Evolutionary conservation across 1,284 basidiomycete species (phyloP), one percentile per base, ranked within the genome.

Genomic region (Gymnopus androsaceus): DNA sequence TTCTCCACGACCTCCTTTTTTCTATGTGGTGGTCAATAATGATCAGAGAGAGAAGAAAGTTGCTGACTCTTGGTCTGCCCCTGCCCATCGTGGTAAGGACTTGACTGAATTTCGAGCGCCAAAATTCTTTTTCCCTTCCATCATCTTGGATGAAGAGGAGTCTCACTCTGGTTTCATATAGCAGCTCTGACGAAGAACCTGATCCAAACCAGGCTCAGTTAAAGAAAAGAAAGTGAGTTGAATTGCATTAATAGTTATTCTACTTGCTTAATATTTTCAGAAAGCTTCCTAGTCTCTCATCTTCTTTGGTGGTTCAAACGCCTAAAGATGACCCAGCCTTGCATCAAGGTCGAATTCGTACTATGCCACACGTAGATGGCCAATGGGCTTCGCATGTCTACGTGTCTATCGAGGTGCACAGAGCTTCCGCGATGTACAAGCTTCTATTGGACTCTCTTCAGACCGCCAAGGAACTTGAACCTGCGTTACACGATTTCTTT

Each of bases 291-390:
- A 58, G 74, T 30, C 73, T 90, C 14, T 73, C 85, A 0, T 60
- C 77, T 9, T 75, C 79, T 31, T 66, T 90, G 40, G 63, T 72
- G 3, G 64, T 75, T 6, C 65, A 76, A 28, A 63, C 62, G 0
- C 87, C 84, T 0, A 63, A 79, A 7, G 87, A 91, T 65, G 71
- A 89, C 62, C 90, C 91, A 2, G 71, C 81, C 4, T 71, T 82
- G 9, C 91, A 94, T 66, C 90, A 92, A 72, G 92, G 92, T 14
- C 81, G 92, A n/a, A 74, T 75, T 50, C 81, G 92, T n/a, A 75
- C 81, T 0, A 76, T 72, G 0, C 88, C 90, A 0, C 88, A 92
- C 64, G 81, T 90, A 9, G 88, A 92, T 27, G 92, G 92, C 0
- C 90, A 92, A 67, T 93, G 82, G 66, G 83, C 86, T 1, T 77